phyloP scores from a whole-genome alignment of 306 rosid genomes.

The Glycine soja region DNA sequence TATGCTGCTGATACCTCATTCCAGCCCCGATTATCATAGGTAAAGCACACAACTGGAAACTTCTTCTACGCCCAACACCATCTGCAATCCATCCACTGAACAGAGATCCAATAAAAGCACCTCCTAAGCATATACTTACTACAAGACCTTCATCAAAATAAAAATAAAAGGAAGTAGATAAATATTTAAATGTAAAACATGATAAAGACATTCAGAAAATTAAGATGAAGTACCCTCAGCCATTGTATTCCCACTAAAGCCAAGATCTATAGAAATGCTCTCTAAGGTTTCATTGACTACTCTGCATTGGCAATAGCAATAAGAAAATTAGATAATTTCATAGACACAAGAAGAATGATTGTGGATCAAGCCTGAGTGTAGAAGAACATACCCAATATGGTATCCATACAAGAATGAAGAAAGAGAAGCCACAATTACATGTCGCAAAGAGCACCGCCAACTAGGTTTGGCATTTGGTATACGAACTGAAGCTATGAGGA shows the following conservation, averaged over 20 bases:
- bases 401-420: conserved; percentile 87
- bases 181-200: conserved; percentile 33
- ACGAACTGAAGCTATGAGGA: conserved; percentile 52
- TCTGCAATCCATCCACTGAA: conserved; percentile 83
- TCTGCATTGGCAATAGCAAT: conserved; percentile 57
- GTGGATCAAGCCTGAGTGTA: conserved; percentile 42
- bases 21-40: conserved; percentile 88
- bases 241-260: conserved; percentile 77
- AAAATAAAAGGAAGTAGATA: conserved; percentile 36
- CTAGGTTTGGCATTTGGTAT: conserved; percentile 62
- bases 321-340: conserved; percentile 41
- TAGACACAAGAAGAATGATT: conserved; percentile 24
- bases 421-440: conserved; percentile 70
- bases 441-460: conserved; percentile 72
- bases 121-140: conserved; percentile 88
- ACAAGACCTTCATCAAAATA: conserved; percentile 76
- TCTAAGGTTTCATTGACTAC: conserved; percentile 91
- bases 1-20: conserved; percentile 63
- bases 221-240: conserved; percentile 69
- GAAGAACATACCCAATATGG: conserved; percentile 73
- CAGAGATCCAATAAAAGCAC: conserved; percentile 81
- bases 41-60: conserved; percentile 84
- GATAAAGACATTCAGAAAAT: conserved; percentile 22
- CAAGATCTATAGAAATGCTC: conserved; percentile 80
- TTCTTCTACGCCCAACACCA: conserved; percentile 86